Evolutionary conservation across 2,329 filamentous ascomycete genomes (phyloP), one percentile per base, ranked within the genome.

Genomic region (Teratosphaeria zuluensis): DNA sequence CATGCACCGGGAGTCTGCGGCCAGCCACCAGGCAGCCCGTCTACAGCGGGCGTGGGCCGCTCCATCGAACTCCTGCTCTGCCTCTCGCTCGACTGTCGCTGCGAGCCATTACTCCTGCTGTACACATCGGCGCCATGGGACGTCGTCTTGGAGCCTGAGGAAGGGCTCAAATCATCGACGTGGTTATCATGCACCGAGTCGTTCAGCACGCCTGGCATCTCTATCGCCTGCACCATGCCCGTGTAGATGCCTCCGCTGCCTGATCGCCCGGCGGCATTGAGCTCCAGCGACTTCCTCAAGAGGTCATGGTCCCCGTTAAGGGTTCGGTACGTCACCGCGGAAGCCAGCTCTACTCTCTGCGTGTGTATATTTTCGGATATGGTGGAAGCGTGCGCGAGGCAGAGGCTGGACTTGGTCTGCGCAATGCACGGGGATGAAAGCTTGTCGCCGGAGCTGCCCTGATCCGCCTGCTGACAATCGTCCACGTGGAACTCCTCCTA

Each of bases 191-290:
- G 52, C 32, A 32, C 8, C n/a, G 56, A 55, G 46, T 60, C 59
- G 55, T 57, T 56, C 33, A 63, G 74, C 68, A 66, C 71, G 64
- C 77, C 76, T 71, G 80, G 78, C 80, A 82, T 82, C 63, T 77
- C 76, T 69, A 76, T 67, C 62, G 69, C 70, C 71, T 76, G 71
- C 69, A 76, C 73, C 74, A 77, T 75, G 42, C 42, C 42, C 28
- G 32, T 16, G 74, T 76, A 71, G 59, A 68, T 66, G 63, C 63
- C 61, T 31, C 60, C 60, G 42, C 19, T 48, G 42, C 42, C 19
- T 48, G 42, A 48, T 53, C 58, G 33, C n/a, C 63, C 59, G 56
- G 62, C 64, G 57, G 65, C 69, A 68, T 70, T 66, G 65, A 68
- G 64, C 59, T 65, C 62, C 54, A 68, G 64, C 59, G 66, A 68